phyloP scores from a whole-genome alignment of 225 moss, liverwort and hornwort genomes.

The Marchantia paleacea region DNA sequence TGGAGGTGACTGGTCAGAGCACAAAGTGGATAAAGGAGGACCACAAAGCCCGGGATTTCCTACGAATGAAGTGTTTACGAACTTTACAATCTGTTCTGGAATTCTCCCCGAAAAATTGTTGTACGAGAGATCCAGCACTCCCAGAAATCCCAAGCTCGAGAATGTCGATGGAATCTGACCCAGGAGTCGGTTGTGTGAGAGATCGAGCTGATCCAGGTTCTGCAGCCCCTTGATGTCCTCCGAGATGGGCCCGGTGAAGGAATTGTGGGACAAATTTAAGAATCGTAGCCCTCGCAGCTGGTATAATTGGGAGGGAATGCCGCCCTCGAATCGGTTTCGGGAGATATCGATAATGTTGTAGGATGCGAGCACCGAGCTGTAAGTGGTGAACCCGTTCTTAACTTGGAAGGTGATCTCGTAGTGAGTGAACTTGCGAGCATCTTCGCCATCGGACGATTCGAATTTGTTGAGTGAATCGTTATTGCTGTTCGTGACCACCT shows the following conservation, averaged over 20 bases:
- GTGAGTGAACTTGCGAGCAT: neutral
- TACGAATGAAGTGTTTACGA: neutral
- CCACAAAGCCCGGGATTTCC: neutral
- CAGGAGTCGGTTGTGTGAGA: constrained; percentile 10
- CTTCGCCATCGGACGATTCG: neutral
- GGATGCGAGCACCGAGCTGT: too few species aligned
- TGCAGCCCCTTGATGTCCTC: neutral
- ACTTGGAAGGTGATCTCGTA: constrained; percentile 1
- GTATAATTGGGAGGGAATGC: neutral
- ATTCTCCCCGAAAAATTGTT: neutral
- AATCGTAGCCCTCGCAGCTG: neutral
- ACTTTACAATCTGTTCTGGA: neutral
- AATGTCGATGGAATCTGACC: constrained; percentile 5
- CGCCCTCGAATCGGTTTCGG: neutral
- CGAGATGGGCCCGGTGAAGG: neutral
- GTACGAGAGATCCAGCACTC: neutral
- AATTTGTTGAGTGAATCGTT: neutral
- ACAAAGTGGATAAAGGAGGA: neutral
- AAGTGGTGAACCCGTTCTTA: constrained; percentile 15
- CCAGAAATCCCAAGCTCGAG: neutral
- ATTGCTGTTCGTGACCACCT: neutral
- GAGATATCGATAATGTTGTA: neutral
- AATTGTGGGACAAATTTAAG: neutral
- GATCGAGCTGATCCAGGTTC: neutral
- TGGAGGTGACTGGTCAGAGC: neutral